Conservation (phyloP, 352 stramenopile species). For the Globisporangium cystogenes region DNA sequence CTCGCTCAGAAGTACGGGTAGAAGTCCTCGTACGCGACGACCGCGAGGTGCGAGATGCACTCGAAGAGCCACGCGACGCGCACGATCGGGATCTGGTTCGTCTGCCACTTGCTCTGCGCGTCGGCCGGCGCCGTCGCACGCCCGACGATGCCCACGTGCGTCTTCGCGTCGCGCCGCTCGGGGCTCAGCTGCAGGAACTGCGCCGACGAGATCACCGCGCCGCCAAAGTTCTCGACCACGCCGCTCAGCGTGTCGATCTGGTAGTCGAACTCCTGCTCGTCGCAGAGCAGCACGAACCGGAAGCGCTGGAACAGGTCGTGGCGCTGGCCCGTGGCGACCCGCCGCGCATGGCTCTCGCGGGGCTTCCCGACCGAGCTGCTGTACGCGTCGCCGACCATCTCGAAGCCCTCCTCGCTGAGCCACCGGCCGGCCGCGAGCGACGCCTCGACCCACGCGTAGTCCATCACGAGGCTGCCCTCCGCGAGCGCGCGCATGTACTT, state of each 20-base stretch:
- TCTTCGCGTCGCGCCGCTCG: constrained; percentile 24
- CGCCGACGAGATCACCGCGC: constrained; percentile 27
- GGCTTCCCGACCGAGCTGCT: constrained; percentile 65
- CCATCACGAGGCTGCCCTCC: constrained; percentile 67
- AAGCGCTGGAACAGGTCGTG: constrained; percentile 78
- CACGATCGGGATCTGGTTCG: constrained; percentile 79
- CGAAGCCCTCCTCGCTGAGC: constrained; percentile 63
- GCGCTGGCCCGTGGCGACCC: constrained; percentile 37
- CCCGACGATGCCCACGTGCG: constrained; percentile 65
- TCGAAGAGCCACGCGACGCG: constrained; percentile 86
- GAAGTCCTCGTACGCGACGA: constrained; percentile 83
- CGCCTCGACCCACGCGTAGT: constrained; percentile 70
- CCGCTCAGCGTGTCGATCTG: constrained; percentile 49
- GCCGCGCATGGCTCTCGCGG: constrained; percentile 48
- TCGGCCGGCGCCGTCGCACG: constrained; percentile 51
- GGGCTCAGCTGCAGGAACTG: constrained; percentile 18
- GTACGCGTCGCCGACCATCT: constrained; percentile 81
- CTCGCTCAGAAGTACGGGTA: constrained; percentile 58
- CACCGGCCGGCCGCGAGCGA: constrained; percentile 56
- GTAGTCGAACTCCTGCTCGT: constrained; percentile 67
- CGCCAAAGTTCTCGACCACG: constrained; percentile 71
- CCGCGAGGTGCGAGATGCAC: constrained; percentile 80
- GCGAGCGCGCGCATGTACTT: constrained; percentile 85
- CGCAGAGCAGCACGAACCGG: constrained; percentile 70
- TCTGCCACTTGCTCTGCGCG: constrained; percentile 51